Conservation (phyloP, 1,139 yeast genomes). For the Diutina ranongensis region DNA sequence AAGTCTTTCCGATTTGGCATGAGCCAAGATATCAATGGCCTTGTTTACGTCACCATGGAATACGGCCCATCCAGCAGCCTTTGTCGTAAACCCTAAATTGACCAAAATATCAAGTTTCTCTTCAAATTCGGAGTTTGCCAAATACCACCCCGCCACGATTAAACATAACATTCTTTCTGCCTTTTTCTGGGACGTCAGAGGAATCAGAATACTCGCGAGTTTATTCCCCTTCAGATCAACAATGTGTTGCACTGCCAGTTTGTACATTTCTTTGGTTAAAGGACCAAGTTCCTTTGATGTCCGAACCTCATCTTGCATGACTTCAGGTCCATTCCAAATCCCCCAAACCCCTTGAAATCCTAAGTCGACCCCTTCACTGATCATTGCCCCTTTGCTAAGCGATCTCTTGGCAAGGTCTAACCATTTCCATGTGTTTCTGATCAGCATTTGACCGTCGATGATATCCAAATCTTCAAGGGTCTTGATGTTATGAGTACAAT, state of each 20-base stretch:
- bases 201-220: constrained; percentile 34
- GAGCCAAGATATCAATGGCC: constrained; percentile 63
- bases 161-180: constrained; percentile 65
- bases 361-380: constrained; percentile 57
- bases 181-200: constrained; percentile 14
- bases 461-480: constrained; percentile 41
- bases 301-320: constrained; percentile 46
- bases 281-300: constrained; percentile 20
- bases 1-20: constrained; percentile 50
- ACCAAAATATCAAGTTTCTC: constrained; percentile 50
- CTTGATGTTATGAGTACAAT: constrained; percentile 52
- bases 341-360: constrained; percentile 86
- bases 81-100: constrained; percentile 52
- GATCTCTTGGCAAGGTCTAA: constrained; percentile 59
- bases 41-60: constrained; percentile 80
- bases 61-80: constrained; percentile 98
- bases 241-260: constrained; percentile 31
- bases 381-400: constrained; percentile 59
- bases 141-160: constrained; percentile 87
- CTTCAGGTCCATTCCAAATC: constrained; percentile 75
- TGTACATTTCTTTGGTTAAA: constrained; percentile 33
- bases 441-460: constrained; percentile 42
- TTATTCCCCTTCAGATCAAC: constrained; percentile 33
- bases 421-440: constrained; percentile 88
- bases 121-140: constrained; percentile 67